phyloP scores from a whole-genome alignment of 257 asterid genomes.

The Primulina eburnea region DNA sequence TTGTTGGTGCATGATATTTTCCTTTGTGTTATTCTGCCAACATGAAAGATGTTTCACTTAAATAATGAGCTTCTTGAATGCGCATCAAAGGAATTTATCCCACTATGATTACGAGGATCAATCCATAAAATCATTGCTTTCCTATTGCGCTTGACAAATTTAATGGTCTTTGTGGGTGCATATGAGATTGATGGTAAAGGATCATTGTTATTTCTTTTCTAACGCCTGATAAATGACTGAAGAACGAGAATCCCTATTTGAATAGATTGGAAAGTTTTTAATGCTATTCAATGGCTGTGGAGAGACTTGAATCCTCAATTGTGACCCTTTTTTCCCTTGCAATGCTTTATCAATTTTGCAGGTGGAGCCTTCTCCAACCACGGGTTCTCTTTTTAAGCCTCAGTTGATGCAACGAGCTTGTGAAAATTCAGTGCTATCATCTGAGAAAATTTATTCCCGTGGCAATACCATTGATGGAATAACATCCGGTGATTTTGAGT shows the following conservation, averaged over 20 bases:
- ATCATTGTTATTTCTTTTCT: neutral
- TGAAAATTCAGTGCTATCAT: slow-evolving; percentile 40
- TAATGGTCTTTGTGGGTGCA: neutral
- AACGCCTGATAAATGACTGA: neutral
- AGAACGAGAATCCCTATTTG: neutral
- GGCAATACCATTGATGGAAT: slow-evolving; percentile 35
- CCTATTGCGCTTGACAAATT: slow-evolving; percentile 1
- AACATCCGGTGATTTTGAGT: slow-evolving; percentile 62
- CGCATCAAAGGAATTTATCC: slow-evolving; percentile 23
- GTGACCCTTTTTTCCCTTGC: slow-evolving; percentile 22
- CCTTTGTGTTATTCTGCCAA: slow-evolving; percentile 26
- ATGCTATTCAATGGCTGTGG: slow-evolving; percentile 20
- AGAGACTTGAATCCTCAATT: slow-evolving; percentile 1
- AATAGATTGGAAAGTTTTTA: slow-evolving; percentile 14
- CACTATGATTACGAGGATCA: slow-evolving; percentile 19
- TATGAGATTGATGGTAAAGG: slow-evolving; percentile 8
- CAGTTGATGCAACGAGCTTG: slow-evolving; percentile 67
- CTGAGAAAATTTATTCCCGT: slow-evolving; percentile 38
- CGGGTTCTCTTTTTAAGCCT: slow-evolving; percentile 78
- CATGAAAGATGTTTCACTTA: slow-evolving; percentile 21
- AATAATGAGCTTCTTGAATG: slow-evolving; percentile 30
- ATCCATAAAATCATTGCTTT: slow-evolving; percentile 14
- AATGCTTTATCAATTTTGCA: slow-evolving; percentile 37
- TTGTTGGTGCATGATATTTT: slow-evolving; percentile 33
- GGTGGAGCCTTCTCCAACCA: slow-evolving; percentile 99